A percentile compares a stretch with the other conserved stretches of the same genome.
These are phyloP conservation scores for Paramecium caudatum DNA, from an alignment of 73 alveolate species.

Conservation along the genomic window DNA sequence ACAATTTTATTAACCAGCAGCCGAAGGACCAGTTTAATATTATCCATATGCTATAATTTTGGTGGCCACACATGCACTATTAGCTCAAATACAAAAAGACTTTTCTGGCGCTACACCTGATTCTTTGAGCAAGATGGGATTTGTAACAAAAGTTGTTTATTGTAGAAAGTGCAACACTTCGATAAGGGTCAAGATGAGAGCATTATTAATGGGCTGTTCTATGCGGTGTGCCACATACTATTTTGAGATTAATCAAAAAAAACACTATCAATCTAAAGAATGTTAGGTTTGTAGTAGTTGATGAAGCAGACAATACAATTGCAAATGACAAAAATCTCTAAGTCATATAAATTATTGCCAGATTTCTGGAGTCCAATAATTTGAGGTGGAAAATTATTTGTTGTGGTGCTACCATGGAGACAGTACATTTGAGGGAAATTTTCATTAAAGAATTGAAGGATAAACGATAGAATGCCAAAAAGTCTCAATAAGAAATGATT, in stretches of 20 bases:
- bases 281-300: constrained; percentile 37
- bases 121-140: neutral
- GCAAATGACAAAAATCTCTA: constrained; percentile 9
- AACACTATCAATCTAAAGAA: constrained; percentile 28
- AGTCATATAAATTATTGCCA: constrained; percentile 2
- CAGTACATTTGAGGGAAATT: neutral
- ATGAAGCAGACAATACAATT: constrained; percentile 66
- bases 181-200: constrained; percentile 36
- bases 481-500: no score
- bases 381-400: constrained; percentile 42
- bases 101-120: constrained; percentile 54
- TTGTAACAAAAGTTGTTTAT: constrained; percentile 3
- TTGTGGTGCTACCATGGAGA: constrained; percentile 65
- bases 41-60: constrained; percentile 57
- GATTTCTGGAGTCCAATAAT: constrained; percentile 6
- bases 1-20: neutral
- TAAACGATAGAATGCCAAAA: neutral
- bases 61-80: constrained; percentile 54
- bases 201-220: constrained; percentile 36
- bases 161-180: constrained; percentile 54
- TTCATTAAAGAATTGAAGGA: neutral
- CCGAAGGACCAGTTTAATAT: constrained; percentile 18
- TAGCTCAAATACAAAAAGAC: constrained; percentile 30
- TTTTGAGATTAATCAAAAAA: constrained; percentile 14
- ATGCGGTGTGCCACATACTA: constrained; percentile 61